Conservation (phyloP, 495 filamentous ascomycete genomes). For the Umbilicaria muhlenbergii region DNA sequence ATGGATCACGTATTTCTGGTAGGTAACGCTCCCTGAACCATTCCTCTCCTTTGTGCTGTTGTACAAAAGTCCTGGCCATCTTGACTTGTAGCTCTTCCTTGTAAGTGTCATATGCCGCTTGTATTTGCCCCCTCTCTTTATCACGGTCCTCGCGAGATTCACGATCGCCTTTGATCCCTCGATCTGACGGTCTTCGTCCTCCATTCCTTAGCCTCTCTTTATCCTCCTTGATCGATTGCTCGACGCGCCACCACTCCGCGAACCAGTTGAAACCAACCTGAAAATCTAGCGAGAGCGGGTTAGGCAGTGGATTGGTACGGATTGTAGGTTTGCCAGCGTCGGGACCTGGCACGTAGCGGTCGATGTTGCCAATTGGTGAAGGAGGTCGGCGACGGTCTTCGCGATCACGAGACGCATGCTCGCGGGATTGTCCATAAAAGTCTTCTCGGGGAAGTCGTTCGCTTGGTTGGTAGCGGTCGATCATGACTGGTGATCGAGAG, state of each 20-base stretch:
- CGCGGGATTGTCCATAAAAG: conserved; percentile 37
- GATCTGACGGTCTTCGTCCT: conserved; percentile 52
- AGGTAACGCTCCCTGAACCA: conserved; percentile 97
- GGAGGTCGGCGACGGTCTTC: conserved; percentile 50
- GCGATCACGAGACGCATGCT: conserved; percentile 52
- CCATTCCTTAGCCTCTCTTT: conserved; percentile 64
- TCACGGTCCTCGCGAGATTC: conserved; percentile 76
- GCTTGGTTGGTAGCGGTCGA: conserved; percentile 59
- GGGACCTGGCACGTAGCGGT: conserved; percentile 90
- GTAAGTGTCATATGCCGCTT: conserved; percentile 82
- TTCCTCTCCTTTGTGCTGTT: conserved; percentile 79
- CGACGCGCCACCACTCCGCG: conserved; percentile 87
- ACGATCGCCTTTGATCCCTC: conserved; percentile 50
- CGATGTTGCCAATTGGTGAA: conserved; percentile 58
- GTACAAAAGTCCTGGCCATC: conserved; percentile 78
- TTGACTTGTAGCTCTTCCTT: conserved; percentile 87
- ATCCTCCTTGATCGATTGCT: conserved; percentile 76
- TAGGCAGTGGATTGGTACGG: conserved; percentile 56
- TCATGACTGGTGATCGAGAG: conserved; percentile 54
- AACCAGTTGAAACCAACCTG: conserved; percentile 96
- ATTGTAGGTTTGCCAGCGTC: conserved; percentile 40
- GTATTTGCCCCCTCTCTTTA: conserved; percentile 77
- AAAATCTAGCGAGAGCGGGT: conserved; percentile 73
- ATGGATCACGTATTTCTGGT: conserved; percentile 53
- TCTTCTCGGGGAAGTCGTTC: conserved; percentile 35